Percentiles rank a stretch among this genome's conserved stretches.
phyloP scores from a whole-genome alignment of 2,329 filamentous ascomycete genomes.

The Apiospora aurea region DNA sequence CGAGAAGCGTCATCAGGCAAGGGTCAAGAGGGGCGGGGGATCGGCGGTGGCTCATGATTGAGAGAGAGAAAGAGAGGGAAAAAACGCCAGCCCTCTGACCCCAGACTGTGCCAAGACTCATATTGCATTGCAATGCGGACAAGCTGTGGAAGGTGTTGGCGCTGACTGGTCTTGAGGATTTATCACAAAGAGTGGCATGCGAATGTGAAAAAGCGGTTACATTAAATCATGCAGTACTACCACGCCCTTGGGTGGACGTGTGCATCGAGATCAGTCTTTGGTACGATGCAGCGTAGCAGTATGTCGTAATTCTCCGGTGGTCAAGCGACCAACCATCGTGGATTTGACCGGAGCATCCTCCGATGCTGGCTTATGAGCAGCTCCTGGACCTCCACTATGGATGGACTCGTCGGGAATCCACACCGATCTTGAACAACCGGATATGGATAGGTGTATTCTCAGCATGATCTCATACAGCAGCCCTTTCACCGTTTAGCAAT shows the following conservation, averaged over 20 bases:
- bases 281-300: not conserved
- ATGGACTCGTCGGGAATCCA: not conserved
- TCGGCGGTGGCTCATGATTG: not conserved
- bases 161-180: not conserved
- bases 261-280: not conserved
- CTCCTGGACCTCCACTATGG: not conserved
- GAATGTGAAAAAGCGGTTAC: not conserved
- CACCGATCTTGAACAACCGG: not conserved
- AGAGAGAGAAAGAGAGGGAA: not conserved
- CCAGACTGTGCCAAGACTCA: not conserved
- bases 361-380: not conserved
- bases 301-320: not conserved
- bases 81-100: not conserved
- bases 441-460: not conserved
- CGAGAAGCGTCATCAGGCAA: not conserved
- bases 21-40: not conserved
- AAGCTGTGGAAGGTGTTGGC: not conserved
- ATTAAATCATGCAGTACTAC: not conserved
- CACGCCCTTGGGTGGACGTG: not conserved
- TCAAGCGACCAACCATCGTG: no score
- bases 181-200: not conserved
- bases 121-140: not conserved
- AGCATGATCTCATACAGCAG: not conserved
- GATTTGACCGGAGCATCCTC: not conserved
- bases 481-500: not conserved